phyloP scores from a whole-genome alignment of 2,329 filamentous ascomycete species.

The Dactylonectria estremocensis region DNA sequence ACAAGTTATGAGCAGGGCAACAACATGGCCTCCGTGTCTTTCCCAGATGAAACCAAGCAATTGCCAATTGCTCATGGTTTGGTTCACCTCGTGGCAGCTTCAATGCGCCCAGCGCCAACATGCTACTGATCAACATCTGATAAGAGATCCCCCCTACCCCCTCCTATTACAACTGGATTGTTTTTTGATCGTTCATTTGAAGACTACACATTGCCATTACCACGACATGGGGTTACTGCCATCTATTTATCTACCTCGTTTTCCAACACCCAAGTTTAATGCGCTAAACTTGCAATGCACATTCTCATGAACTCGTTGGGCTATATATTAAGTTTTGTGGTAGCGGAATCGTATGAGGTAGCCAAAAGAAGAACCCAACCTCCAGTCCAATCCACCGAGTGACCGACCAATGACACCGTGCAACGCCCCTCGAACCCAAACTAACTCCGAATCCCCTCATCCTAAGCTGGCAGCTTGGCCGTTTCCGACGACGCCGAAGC shows the following conservation, averaged over 20 bases:
- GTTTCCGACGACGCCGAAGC: constrained; percentile 6
- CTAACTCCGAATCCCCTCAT: neutral
- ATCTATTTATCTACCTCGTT: too few species aligned
- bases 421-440: neutral
- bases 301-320: too few species aligned
- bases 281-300: too few species aligned
- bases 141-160: neutral
- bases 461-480: neutral
- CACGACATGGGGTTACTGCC: neutral
- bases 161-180: neutral
- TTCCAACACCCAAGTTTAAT: too few species aligned
- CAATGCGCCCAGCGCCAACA: too few species aligned
- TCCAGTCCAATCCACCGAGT: too few species aligned
- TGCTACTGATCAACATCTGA: too few species aligned
- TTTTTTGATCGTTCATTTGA: neutral
- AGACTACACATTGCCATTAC: neutral
- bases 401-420: too few species aligned
- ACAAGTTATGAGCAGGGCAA: neutral
- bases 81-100: neutral
- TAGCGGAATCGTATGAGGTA: too few species aligned
- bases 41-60: too few species aligned
- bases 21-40: neutral
- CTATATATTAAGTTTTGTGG: too few species aligned
- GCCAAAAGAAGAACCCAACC: too few species aligned
- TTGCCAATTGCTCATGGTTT: neutral